Percentiles rank a stretch among this genome's conserved stretches.
Evolutionary conservation across 805 yeast genomes (phyloP).

Genomic region (Candida odintsovae): DNA sequence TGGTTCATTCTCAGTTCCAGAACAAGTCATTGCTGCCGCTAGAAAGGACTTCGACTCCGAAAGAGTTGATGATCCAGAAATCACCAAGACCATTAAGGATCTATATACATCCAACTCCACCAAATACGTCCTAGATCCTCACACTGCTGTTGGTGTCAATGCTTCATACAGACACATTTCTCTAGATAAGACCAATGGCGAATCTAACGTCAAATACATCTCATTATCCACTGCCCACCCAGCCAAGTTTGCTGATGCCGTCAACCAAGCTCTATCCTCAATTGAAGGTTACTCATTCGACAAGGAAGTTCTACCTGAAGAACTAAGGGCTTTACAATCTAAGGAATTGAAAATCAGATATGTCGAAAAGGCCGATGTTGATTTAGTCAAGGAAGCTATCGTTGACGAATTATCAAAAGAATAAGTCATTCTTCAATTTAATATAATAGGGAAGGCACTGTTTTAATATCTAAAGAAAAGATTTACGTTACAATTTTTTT

Average conservation of each 20-base stretch:
- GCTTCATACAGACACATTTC: conserved; percentile 62
- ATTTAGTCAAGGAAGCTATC: conserved; percentile 69
- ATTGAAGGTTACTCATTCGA: conserved; percentile 80
- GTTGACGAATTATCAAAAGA: conserved; percentile 61
- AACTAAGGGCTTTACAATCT: conserved; percentile 63
- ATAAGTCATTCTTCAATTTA: conserved; percentile 13
- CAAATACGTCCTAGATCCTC: conserved; percentile 90
- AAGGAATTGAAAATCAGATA: conserved; percentile 71
- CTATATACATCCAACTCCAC: conserved; percentile 53
- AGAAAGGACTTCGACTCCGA: conserved; percentile 67
- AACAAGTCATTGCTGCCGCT: conserved; percentile 60
- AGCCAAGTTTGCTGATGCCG: conserved; percentile 97
- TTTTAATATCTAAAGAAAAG: not conserved
- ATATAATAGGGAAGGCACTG: not conserved
- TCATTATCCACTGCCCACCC: conserved; percentile 98
- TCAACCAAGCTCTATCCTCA: conserved; percentile 64
- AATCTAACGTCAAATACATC: conserved; percentile 42
- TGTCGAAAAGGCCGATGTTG: conserved; percentile 67
- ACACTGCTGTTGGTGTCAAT: conserved; percentile 89
- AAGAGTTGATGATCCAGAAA: conserved; percentile 72
- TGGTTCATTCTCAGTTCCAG: conserved; percentile 72
- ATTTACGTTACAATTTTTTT: not conserved
- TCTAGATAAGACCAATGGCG: conserved; percentile 35
- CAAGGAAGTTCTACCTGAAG: conserved; percentile 82
- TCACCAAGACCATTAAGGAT: conserved; percentile 70